Percentiles rank a stretch among this genome's conserved stretches.
phyloP scores from a whole-genome alignment of 495 filamentous ascomycete genomes.

The Neurospora sublineolata region DNA sequence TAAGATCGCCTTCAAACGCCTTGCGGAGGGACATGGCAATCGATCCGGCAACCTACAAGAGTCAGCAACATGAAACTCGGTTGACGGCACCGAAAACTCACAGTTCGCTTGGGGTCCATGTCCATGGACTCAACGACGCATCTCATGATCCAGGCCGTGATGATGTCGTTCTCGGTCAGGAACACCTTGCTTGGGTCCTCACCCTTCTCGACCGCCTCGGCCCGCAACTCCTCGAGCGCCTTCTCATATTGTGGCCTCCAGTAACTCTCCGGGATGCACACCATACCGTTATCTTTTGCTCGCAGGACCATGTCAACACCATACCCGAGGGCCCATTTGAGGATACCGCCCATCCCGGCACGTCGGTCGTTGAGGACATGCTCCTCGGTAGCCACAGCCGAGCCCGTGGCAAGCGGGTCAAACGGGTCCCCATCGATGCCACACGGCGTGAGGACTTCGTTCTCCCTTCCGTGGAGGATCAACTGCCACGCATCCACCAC shows the following conservation, averaged over 20 bases:
- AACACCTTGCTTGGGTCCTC: slow-evolving; percentile 24
- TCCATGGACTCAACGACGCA: slow-evolving; percentile 10
- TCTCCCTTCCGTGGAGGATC: slow-evolving; percentile 13
- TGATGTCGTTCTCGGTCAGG: slow-evolving; percentile 31
- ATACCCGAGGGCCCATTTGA: slow-evolving; percentile 18
- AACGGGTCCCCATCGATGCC: slow-evolving; percentile 11
- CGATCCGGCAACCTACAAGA: slow-evolving; percentile 13
- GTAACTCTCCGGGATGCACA: slow-evolving; percentile 20
- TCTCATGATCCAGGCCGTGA: slow-evolving; percentile 27
- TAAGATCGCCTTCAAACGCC: slow-evolving; percentile 15
- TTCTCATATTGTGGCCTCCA: slow-evolving; percentile 11
- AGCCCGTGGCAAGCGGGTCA: slow-evolving; percentile 5
- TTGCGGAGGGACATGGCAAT: slow-evolving; percentile 19
- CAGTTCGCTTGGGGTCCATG: slow-evolving; percentile 10
- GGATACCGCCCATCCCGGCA: slow-evolving; percentile 16
- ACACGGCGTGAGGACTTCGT: slow-evolving; percentile 13
- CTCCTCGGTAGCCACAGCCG: slow-evolving; percentile 2
- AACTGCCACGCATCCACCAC: slow-evolving; percentile 15
- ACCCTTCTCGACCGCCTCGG: slow-evolving; percentile 14
- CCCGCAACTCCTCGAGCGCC: slow-evolving; percentile 18
- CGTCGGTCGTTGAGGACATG: slow-evolving; percentile 8
- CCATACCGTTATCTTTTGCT: slow-evolving; percentile 26
- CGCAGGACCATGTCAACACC: slow-evolving; percentile 15
- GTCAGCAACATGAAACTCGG: neutral
- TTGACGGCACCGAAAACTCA: neutral